Percentiles rank a stretch among this genome's conserved stretches.
Conservation (phyloP, 2,329 filamentous ascomycete genomes). For the Hymenoscyphus fructigenus region DNA sequence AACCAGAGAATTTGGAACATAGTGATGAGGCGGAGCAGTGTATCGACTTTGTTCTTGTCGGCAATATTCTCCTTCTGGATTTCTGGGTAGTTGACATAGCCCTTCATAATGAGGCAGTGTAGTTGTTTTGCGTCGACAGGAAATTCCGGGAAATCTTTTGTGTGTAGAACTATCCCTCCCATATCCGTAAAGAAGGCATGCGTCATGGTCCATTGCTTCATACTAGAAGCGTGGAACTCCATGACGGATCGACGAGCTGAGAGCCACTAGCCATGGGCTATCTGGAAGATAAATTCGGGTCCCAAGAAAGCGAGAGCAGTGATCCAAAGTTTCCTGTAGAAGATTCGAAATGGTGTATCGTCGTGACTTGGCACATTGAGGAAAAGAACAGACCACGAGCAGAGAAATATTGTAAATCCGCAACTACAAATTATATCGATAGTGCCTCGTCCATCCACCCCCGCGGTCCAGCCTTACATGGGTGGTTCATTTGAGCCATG, state of each 20-base stretch:
- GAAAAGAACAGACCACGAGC: constrained; percentile 42
- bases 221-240: constrained; percentile 20
- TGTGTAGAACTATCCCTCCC: constrained; percentile 40
- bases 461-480: constrained; percentile 38
- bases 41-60: constrained; percentile 37
- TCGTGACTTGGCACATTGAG: constrained; percentile 37
- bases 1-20: constrained; percentile 32
- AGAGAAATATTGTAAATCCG: constrained; percentile 43
- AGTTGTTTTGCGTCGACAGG: constrained; percentile 41
- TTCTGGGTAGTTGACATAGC: constrained; percentile 34
- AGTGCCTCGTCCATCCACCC: constrained; percentile 40
- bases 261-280: constrained; percentile 39
- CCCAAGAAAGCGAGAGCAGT: constrained; percentile 40
- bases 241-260: constrained; percentile 39
- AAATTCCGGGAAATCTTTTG: constrained; percentile 35
- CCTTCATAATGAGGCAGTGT: constrained; percentile 34
- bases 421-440: constrained; percentile 43
- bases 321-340: constrained; percentile 38
- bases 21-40: constrained; percentile 30
- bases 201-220: constrained; percentile 39
- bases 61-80: constrained; percentile 21
- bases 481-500: background rate
- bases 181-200: constrained; percentile 44
- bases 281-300: constrained; percentile 40
- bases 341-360: constrained; percentile 35